Conservation (phyloP, 371 early-diverging fungal genomes). For the Rhizopus arrhizus region DNA sequence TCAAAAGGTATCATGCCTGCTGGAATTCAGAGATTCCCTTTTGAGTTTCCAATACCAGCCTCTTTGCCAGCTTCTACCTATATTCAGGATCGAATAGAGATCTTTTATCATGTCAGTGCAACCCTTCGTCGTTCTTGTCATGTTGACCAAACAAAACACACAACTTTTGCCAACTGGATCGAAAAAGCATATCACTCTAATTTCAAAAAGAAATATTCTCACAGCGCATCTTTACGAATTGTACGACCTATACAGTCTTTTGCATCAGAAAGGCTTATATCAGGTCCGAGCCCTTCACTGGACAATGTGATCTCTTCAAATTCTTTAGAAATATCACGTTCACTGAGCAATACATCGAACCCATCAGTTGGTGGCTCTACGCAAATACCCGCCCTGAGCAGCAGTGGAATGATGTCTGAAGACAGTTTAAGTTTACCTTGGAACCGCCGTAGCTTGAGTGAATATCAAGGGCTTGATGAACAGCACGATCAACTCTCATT, state of each 20-base stretch:
- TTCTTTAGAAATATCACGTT: no score
- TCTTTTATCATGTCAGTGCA: slow-evolving; percentile 40
- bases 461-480: slow-evolving; percentile 34
- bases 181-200: slow-evolving; percentile 17
- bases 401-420: neutral
- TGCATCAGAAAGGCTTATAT: neutral
- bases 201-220: slow-evolving; percentile 19
- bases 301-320: no score
- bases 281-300: no score
- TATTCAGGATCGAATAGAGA: slow-evolving; percentile 39
- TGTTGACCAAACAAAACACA: neutral
- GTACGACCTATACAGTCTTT: slow-evolving; percentile 28
- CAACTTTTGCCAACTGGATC: slow-evolving; percentile 7
- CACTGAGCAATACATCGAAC: no score
- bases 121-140: slow-evolving; percentile 21
- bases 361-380: no score
- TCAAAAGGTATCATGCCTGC: slow-evolving; percentile 45
- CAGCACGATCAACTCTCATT: slow-evolving; percentile 39
- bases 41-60: slow-evolving; percentile 48
- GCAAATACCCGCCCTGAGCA: neutral
- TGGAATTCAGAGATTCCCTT: slow-evolving; percentile 48
- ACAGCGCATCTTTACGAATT: slow-evolving; percentile 20
- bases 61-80: slow-evolving; percentile 33
- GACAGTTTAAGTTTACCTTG: slow-evolving; percentile 5
- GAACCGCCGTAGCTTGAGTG: slow-evolving; percentile 17